Percentiles rank a stretch among this genome's conserved stretches.
phyloP scores from a whole-genome alignment of 179 eudicot genomes.

The Heliamphora pulchella region DNA sequence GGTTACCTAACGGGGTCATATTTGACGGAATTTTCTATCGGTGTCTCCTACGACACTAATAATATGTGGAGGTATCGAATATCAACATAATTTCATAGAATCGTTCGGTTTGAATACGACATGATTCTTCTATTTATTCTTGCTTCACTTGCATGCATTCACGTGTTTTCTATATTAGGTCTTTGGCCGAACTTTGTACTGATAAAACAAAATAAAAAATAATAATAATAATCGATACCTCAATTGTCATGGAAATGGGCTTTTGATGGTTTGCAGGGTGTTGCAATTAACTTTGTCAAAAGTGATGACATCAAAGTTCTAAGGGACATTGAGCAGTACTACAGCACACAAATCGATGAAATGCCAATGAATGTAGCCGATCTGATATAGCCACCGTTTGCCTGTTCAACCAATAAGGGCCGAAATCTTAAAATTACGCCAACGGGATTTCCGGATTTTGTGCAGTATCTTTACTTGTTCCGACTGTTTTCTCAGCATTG shows the following conservation, averaged over 20 bases:
- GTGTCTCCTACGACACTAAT: too few species aligned
- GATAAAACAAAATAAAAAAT: background rate
- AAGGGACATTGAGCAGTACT: constrained; percentile 92
- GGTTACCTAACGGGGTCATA: too few species aligned
- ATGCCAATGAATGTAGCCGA: constrained; percentile 99
- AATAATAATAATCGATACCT: background rate
- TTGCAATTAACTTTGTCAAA: constrained; percentile 90
- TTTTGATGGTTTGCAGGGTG: constrained; percentile 61
- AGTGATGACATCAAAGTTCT: constrained; percentile 80
- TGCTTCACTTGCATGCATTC: background rate
- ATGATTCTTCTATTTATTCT: background rate
- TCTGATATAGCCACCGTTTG: constrained; percentile 38
- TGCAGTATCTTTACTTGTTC: background rate
- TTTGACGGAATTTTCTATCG: too few species aligned
- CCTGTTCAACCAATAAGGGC: background rate
- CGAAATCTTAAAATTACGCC: background rate
- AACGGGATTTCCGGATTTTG: background rate
- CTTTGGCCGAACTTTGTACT: background rate
- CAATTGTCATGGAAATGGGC: background rate
- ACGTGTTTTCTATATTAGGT: background rate
- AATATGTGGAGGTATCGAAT: too few species aligned
- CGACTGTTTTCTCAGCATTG: constrained; percentile 5
- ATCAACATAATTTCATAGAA: too few species aligned
- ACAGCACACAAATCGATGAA: constrained; percentile 95
- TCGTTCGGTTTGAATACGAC: too few species aligned